Evolutionary conservation across 495 filamentous ascomycete genomes (phyloP).

Genomic region (Penicillium egyptiacum): DNA sequence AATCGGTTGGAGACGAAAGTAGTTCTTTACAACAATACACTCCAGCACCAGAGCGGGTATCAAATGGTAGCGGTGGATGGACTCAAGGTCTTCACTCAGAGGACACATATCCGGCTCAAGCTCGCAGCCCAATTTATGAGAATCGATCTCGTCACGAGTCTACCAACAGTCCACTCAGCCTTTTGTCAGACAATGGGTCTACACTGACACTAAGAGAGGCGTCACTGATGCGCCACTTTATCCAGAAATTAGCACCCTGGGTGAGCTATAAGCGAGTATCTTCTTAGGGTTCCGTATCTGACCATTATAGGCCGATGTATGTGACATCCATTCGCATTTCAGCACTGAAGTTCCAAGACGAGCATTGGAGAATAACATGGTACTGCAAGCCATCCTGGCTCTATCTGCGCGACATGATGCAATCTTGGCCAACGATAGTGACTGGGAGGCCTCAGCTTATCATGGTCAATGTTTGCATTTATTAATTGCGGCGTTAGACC

Average conservation of each 20-base stretch:
- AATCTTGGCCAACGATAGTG: conserved; percentile 30
- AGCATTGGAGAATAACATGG: conserved; percentile 36
- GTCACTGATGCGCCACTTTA: conserved; percentile 35
- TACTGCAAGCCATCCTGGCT: conserved; percentile 37
- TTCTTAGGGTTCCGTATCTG: not conserved
- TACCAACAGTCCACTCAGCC: not conserved
- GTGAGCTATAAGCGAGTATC: conserved; percentile 18
- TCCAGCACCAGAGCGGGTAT: not conserved
- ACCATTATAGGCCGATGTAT: conserved; percentile 34
- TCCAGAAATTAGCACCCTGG: conserved; percentile 37
- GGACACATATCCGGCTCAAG: not conserved
- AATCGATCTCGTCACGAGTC: not conserved
- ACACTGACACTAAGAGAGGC: conserved; percentile 35
- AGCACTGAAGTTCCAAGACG: conserved; percentile 36
- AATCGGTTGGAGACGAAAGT: conserved; percentile 4
- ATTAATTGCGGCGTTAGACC: conserved; percentile 33
- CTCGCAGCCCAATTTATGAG: not conserved
- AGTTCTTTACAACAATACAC: conserved; percentile 1
- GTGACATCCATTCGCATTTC: conserved; percentile 38
- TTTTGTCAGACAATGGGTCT: conserved; percentile 1
- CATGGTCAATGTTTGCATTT: conserved; percentile 40
- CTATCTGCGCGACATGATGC: conserved; percentile 39
- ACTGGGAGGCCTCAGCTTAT: conserved; percentile 42
- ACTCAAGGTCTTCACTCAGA: not conserved
- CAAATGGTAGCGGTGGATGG: not conserved